phyloP scores from a whole-genome alignment of 768 basidiomycete species.

The Lactarius quietus region DNA sequence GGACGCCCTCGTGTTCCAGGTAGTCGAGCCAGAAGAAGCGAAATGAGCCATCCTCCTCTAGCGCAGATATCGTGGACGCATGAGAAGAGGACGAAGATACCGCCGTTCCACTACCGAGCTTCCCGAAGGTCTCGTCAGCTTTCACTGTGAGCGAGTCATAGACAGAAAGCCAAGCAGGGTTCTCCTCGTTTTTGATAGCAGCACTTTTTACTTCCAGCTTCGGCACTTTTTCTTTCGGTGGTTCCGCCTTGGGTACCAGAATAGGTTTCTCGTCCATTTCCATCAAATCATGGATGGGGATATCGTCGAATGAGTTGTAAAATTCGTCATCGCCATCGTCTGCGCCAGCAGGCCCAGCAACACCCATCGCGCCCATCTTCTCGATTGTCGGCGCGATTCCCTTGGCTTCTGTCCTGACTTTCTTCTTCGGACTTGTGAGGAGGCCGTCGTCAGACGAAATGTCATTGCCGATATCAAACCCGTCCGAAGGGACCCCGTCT shows the following conservation, averaged over 20 bases:
- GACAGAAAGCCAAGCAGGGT: conserved; percentile 68
- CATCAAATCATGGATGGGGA: conserved; percentile 58
- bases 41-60: conserved; percentile 82
- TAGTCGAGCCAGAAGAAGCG: conserved; percentile 97
- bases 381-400: conserved; percentile 54
- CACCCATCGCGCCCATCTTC: conserved; percentile 54
- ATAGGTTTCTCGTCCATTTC: conserved; percentile 55
- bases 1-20: conserved; percentile 76
- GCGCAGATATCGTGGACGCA: conserved; percentile 48
- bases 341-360: conserved; percentile 38
- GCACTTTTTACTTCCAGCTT: conserved; percentile 28
- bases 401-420: conserved; percentile 43
- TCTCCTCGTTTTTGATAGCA: conserved; percentile 42
- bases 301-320: conserved; percentile 45
- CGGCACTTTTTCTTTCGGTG: conserved; percentile 29
- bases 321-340: conserved; percentile 39
- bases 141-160: conserved; percentile 68
- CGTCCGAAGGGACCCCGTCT: conserved; percentile 32
- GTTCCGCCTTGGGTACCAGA: conserved; percentile 31
- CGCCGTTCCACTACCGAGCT: conserved; percentile 32
- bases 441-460: conserved; percentile 56
- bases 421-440: conserved; percentile 69
- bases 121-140: conserved; percentile 57
- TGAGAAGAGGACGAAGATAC: conserved; percentile 33
- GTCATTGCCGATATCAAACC: conserved; percentile 25